Percentiles rank a stretch among this genome's conserved stretches.
phyloP scores from a whole-genome alignment of 2,329 filamentous ascomycete species.

The Talaromyces sp. region DNA sequence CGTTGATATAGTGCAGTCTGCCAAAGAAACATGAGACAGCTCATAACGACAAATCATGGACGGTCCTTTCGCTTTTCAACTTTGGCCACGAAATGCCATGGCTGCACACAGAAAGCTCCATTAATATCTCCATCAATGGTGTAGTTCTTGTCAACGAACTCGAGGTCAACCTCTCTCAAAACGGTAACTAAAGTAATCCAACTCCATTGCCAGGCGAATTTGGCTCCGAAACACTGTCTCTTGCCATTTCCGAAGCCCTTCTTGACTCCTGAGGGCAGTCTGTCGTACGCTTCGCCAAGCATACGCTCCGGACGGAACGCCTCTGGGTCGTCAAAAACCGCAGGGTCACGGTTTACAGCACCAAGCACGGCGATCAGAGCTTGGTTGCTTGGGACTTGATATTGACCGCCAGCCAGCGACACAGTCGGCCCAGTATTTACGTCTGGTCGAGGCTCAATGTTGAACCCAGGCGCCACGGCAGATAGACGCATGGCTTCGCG shows the following conservation, averaged over 20 bases:
- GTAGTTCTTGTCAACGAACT: slow-evolving; percentile 55
- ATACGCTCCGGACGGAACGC: slow-evolving; percentile 70
- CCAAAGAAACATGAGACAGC: neutral
- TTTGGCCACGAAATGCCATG: slow-evolving; percentile 15
- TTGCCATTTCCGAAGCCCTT: slow-evolving; percentile 72
- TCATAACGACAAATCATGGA: neutral
- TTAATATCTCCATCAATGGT: slow-evolving; percentile 16
- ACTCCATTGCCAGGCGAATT: slow-evolving; percentile 72
- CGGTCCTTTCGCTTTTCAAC: slow-evolving; percentile 14
- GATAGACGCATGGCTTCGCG: slow-evolving; percentile 64
- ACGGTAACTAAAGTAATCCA: slow-evolving; percentile 60
- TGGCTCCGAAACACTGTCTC: slow-evolving; percentile 66
- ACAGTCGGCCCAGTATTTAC: slow-evolving; percentile 40
- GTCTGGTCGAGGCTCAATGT: slow-evolving; percentile 52
- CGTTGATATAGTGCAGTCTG: neutral
- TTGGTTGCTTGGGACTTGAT: slow-evolving; percentile 55
- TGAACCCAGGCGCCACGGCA: slow-evolving; percentile 59
- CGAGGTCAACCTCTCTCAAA: slow-evolving; percentile 68
- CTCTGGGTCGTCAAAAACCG: slow-evolving; percentile 61
- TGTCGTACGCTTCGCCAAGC: slow-evolving; percentile 65
- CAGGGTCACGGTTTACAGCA: slow-evolving; percentile 61
- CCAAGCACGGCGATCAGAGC: slow-evolving; percentile 52
- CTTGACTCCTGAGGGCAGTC: slow-evolving; percentile 61
- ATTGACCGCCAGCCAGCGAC: slow-evolving; percentile 58
- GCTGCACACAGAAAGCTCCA: slow-evolving; percentile 18